Evolutionary conservation across 441 rosid species (phyloP).

Genomic region (Gossypium aridum): DNA sequence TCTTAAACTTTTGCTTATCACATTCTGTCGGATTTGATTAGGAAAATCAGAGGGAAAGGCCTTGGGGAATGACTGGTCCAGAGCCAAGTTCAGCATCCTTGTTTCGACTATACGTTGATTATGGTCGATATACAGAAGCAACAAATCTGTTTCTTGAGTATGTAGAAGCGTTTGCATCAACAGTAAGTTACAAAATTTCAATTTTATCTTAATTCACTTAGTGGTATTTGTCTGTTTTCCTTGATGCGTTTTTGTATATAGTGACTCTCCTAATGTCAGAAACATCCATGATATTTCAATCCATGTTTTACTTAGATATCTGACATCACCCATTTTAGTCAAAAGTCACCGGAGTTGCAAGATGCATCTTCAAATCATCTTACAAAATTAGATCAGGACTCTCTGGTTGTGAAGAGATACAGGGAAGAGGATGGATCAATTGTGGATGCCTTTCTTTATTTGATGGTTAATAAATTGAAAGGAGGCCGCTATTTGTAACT

Average conservation of each 20-base stretch:
- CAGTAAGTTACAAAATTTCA: conserved; percentile 40
- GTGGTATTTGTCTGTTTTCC: not conserved
- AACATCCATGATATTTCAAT: conserved; percentile 7
- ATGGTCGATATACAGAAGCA: conserved; percentile 79
- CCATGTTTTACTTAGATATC: not conserved
- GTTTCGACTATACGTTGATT: conserved; percentile 70
- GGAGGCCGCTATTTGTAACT: not conserved
- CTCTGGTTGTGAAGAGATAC: not conserved
- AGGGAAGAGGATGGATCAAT: not conserved
- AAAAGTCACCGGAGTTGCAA: not conserved
- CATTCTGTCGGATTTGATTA: conserved; percentile 29
- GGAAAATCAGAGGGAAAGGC: conserved; percentile 58
- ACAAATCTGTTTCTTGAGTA: conserved; percentile 75
- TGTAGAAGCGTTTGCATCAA: conserved; percentile 64
- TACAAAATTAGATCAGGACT: not conserved
- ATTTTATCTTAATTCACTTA: not conserved
- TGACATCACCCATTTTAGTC: not conserved
- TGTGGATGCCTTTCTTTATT: not conserved
- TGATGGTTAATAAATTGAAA: not conserved
- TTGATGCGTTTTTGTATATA: not conserved
- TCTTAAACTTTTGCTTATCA: not conserved
- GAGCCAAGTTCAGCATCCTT: conserved; percentile 80
- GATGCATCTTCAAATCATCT: not conserved
- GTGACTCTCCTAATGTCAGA: not conserved
- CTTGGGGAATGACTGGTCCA: conserved; percentile 76